These are phyloP conservation scores for Pittosporum tobira DNA, from an alignment of 129 eudicot species.

Conservation along the genomic window DNA sequence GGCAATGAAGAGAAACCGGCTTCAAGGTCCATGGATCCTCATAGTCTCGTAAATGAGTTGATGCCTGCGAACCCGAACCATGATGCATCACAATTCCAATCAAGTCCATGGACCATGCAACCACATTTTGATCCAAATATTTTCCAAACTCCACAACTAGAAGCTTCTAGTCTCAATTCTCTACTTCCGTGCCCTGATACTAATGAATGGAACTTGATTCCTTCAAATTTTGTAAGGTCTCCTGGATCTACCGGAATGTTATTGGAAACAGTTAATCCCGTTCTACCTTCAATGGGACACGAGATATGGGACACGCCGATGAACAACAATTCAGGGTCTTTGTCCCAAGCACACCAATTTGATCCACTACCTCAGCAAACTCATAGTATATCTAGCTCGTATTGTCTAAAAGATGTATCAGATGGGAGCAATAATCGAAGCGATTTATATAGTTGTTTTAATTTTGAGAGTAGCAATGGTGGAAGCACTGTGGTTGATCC, in stretches of 20 bases:
- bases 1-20: constrained; percentile 19
- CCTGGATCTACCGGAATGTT: constrained; percentile 7
- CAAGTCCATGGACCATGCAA: constrained; percentile 23
- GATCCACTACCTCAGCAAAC: constrained; percentile 26
- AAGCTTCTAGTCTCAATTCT: constrained; percentile 38
- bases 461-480: constrained; percentile 62
- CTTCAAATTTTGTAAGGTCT: constrained; percentile 9
- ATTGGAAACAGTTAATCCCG: constrained; percentile 17
- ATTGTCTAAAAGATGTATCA: constrained; percentile 48
- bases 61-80: constrained; percentile 21
- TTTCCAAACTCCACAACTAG: constrained; percentile 41
- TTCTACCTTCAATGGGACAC: constrained; percentile 27
- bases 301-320: constrained; percentile 55
- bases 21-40: constrained; percentile 23
- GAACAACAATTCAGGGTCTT: constrained; percentile 29
- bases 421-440: constrained; percentile 47
- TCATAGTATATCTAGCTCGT: constrained; percentile 23
- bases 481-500: constrained; percentile 77
- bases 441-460: constrained; percentile 64
- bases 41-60: constrained; percentile 20
- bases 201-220: constrained; percentile 34
- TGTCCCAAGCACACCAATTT: constrained; percentile 28
- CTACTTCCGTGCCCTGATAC: constrained; percentile 37
- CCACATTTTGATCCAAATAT: constrained; percentile 30
- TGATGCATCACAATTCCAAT: constrained; percentile 21